These are phyloP conservation scores for Stephania japonica DNA, from an alignment of 164 flowering plant species.

Conservation along the genomic window DNA sequence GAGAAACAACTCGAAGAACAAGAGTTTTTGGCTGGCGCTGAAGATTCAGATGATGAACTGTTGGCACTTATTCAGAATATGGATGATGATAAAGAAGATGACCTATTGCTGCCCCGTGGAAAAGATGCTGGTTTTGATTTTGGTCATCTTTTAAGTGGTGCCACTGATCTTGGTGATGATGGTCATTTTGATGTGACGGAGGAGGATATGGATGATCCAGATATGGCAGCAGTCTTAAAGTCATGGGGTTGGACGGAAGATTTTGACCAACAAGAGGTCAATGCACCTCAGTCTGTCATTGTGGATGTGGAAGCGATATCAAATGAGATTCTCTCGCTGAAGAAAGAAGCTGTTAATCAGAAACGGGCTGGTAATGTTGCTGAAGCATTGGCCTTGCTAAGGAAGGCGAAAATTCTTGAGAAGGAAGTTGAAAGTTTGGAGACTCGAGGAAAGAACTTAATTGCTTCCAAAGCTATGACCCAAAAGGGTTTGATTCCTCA, in stretches of 20 bases:
- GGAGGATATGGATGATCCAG: slow-evolving; percentile 84
- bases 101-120: slow-evolving; percentile 19
- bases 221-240: slow-evolving; percentile 52
- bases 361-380: slow-evolving; percentile 66
- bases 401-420: slow-evolving; percentile 74
- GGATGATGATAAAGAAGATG: slow-evolving; percentile 47
- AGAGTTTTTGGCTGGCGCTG: slow-evolving; percentile 64
- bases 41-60: slow-evolving; percentile 90
- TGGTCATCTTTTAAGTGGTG: slow-evolving; percentile 30
- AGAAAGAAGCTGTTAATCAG: slow-evolving; percentile 57
- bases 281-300: slow-evolving; percentile 14
- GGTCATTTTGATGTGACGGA: slow-evolving; percentile 70
- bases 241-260: slow-evolving; percentile 87
- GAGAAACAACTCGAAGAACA: slow-evolving; percentile 87
- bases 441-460: slow-evolving; percentile 16
- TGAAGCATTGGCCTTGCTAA: slow-evolving; percentile 62
- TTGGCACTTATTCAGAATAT: slow-evolving; percentile 54
- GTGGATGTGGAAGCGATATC: slow-evolving; percentile 34
- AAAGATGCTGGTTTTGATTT: slow-evolving; percentile 32
- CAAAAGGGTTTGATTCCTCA: slow-evolving; percentile 14
- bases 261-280: slow-evolving; percentile 23
- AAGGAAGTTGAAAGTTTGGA: slow-evolving; percentile 36
- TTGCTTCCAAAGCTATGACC: slow-evolving; percentile 2
- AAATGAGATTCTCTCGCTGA: slow-evolving; percentile 55
- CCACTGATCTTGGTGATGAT: slow-evolving; percentile 41